Evolutionary conservation across 441 rosid genomes (phyloP).

Genomic region (Flueggea neowawraea): DNA sequence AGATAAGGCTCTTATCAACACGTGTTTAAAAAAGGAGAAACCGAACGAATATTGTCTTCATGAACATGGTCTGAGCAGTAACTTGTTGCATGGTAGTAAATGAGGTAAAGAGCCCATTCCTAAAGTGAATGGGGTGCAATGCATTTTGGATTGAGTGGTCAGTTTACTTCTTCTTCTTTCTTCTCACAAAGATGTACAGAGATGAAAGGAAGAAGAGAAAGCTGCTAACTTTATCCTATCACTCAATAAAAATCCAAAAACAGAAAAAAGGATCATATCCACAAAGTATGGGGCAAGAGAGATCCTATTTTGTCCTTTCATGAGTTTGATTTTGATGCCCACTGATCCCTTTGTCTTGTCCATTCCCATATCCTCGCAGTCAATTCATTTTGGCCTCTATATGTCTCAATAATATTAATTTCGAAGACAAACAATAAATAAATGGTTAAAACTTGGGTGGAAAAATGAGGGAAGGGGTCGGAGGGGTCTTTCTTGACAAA

Average conservation of each 20-base stretch:
- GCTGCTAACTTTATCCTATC: constrained; percentile 4
- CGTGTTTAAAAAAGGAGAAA: constrained; percentile 12
- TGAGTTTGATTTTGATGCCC: constrained; percentile 23
- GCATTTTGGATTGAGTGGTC: constrained; percentile 19
- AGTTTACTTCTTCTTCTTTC: constrained; percentile 5
- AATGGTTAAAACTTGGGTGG: no score
- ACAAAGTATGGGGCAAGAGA: constrained; percentile 29
- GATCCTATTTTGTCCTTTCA: constrained; percentile 28
- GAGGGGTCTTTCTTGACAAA: no score
- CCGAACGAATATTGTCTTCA: neutral
- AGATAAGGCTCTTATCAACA: constrained; percentile 30
- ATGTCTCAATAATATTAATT: no score
- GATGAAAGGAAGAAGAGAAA: neutral
- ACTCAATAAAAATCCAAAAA: no score
- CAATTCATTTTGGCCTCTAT: no score
- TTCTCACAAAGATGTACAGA: no score
- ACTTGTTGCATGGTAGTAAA: no score
- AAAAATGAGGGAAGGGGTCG: no score
- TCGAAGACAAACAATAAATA: no score
- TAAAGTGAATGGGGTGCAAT: constrained; percentile 27
- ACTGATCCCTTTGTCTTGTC: constrained; percentile 12
- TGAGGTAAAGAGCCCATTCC: constrained; percentile 30
- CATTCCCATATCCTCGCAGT: neutral
- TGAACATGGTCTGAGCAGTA: no score
- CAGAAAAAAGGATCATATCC: constrained; percentile 12